A percentile compares a stretch with the other conserved stretches of the same genome.
phyloP scores from a whole-genome alignment of 169 alveolate genomes.

The Eimeria falciformis region DNA sequence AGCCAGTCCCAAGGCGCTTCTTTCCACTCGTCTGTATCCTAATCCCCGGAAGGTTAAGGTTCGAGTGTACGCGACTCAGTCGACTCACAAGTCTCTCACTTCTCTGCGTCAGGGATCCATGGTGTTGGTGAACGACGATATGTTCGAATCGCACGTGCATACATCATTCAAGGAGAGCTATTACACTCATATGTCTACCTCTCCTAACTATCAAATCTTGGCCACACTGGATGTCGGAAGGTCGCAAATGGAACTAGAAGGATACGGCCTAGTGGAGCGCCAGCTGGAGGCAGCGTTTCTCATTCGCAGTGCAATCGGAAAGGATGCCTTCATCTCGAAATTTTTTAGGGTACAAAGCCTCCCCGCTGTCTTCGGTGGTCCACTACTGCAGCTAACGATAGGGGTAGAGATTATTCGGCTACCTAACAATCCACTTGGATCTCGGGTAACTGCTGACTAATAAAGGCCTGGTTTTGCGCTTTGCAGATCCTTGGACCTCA shows the following conservation, averaged over 20 bases:
- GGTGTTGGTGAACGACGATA: slow-evolving; percentile 82
- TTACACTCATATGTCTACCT: slow-evolving; percentile 84
- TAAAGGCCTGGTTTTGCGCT: background rate
- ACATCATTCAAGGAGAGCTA: slow-evolving; percentile 83
- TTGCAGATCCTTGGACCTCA: slow-evolving; percentile 55
- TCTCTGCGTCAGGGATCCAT: slow-evolving; percentile 83
- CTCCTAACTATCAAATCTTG: slow-evolving; percentile 83
- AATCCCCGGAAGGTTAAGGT: slow-evolving; percentile 77
- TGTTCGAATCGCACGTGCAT: slow-evolving; percentile 82
- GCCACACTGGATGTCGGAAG: slow-evolving; percentile 84
- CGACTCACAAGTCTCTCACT: slow-evolving; percentile 82
- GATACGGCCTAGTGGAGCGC: slow-evolving; percentile 81
- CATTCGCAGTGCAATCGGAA: slow-evolving; percentile 78
- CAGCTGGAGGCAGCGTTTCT: slow-evolving; percentile 82
- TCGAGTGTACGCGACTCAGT: slow-evolving; percentile 86
- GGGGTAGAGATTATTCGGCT: too few relatives aligned
- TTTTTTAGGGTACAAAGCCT: slow-evolving; percentile 72
- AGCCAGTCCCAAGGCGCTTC: slow-evolving; percentile 69
- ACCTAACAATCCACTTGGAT: background rate
- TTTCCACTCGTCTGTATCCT: slow-evolving; percentile 80
- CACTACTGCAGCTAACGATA: too few relatives aligned
- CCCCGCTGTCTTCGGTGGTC: too few relatives aligned
- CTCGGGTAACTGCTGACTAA: background rate
- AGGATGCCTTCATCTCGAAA: slow-evolving; percentile 78
- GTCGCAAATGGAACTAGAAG: slow-evolving; percentile 84